These are phyloP conservation scores for Letharia lupina DNA, from an alignment of 495 filamentous ascomycete species.

Conservation along the genomic window DNA sequence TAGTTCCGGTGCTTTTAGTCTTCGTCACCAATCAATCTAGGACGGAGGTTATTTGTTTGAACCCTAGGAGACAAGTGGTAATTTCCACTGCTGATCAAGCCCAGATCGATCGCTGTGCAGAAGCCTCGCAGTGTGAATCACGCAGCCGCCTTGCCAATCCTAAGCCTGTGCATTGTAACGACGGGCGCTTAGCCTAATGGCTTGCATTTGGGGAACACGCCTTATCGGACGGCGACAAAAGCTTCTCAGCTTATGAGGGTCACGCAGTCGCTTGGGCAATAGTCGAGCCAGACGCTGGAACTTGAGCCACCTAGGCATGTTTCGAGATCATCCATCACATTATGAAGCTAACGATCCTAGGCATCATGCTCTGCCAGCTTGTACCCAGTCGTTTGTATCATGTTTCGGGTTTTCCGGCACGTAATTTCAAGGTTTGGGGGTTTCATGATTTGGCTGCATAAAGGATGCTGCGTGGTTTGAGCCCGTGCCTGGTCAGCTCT, in stretches of 20 bases:
- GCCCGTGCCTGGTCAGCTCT: neutral
- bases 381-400: too few relatives aligned
- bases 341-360: too few relatives aligned
- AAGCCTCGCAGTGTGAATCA: neutral
- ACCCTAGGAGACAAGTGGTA: neutral
- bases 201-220: neutral
- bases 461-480: neutral
- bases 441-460: neutral
- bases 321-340: neutral
- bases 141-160: neutral
- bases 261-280: neutral
- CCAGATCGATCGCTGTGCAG: neutral
- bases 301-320: neutral
- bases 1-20: neutral
- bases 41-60: neutral
- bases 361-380: too few relatives aligned
- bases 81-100: neutral
- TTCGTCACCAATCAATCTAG: neutral
- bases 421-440: neutral
- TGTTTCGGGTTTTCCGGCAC: neutral
- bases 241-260: neutral
- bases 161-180: neutral
- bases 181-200: neutral
- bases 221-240: neutral
- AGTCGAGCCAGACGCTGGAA: neutral